phyloP scores from a whole-genome alignment of 768 basidiomycete species.

The Paxillus ammoniavirescens region DNA sequence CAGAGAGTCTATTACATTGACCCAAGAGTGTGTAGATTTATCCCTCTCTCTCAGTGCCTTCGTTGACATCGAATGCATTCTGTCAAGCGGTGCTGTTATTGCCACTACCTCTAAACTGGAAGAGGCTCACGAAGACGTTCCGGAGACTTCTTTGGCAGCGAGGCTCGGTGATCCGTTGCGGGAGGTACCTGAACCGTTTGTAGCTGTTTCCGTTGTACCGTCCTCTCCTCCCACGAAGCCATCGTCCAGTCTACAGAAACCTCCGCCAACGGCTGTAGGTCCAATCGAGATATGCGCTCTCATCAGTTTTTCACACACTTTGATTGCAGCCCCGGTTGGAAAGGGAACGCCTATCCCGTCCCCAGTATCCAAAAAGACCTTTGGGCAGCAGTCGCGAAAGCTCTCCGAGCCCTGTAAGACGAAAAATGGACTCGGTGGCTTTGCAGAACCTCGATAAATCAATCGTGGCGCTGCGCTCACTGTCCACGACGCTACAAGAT shows the following conservation, averaged over 20 bases:
- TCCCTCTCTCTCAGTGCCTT: neutral
- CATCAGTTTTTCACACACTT: neutral
- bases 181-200: neutral
- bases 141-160: neutral
- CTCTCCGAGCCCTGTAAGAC: slow-evolving; percentile 11
- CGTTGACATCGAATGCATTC: slow-evolving; percentile 10
- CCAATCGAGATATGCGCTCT: neutral
- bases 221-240: neutral
- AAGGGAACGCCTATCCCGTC: slow-evolving; percentile 3
- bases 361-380: slow-evolving; percentile 9
- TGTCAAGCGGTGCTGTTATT: slow-evolving; percentile 13
- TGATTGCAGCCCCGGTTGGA: slow-evolving; percentile 15
- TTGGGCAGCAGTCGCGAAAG: neutral
- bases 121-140: slow-evolving; percentile 5
- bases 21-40: slow-evolving; percentile 19
- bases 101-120: slow-evolving; percentile 6
- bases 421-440: slow-evolving; percentile 8
- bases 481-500: neutral
- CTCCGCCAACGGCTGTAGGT: slow-evolving; percentile 14
- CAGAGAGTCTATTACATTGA: slow-evolving; percentile 23
- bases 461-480: neutral
- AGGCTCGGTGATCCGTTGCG: neutral
- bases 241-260: neutral
- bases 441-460: neutral
- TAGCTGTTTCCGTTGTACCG: neutral